A percentile compares a stretch with the other conserved stretches of the same genome.
These are phyloP conservation scores for Penicillium sp. DNA, from an alignment of 2,329 filamentous ascomycete genomes.

Conservation along the genomic window DNA sequence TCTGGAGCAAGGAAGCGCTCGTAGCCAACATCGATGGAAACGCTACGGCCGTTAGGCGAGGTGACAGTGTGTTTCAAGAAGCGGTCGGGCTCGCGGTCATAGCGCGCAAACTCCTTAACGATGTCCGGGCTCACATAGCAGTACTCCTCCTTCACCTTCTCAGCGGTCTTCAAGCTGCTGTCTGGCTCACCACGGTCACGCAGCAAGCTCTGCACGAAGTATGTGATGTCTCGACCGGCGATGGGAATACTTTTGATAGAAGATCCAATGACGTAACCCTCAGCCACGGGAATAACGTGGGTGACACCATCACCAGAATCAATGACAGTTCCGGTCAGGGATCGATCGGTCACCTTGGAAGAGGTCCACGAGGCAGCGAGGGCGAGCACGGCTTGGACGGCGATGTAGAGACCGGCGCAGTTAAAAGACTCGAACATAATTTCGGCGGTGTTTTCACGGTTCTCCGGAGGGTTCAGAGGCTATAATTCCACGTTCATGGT, in stretches of 20 bases:
- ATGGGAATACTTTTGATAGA: conserved; percentile 99
- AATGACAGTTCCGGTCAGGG: conserved; percentile 94
- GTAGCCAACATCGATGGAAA: conserved; percentile 90
- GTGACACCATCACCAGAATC: conserved; percentile 99
- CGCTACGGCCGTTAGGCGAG: conserved; percentile 79
- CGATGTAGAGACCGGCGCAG: conserved; percentile 97
- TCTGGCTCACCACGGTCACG: conserved; percentile 96
- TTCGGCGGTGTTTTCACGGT: conserved; percentile 97
- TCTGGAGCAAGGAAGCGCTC: conserved; percentile 97
- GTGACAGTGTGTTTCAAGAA: conserved; percentile 89
- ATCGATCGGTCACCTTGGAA: conserved; percentile 94
- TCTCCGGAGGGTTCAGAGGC: conserved; percentile 97
- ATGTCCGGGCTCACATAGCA: conserved; percentile 99
- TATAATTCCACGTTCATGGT: conserved; percentile 38
- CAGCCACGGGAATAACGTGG: conserved; percentile 96
- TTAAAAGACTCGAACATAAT: conserved; percentile 99
- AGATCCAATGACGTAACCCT: conserved; percentile 98
- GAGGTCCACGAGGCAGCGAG: conserved; percentile 98
- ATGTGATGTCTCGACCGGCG: conserved; percentile 95
- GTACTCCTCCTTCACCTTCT: conserved; percentile 98
- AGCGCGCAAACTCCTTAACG: conserved; percentile 95
- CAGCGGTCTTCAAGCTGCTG: conserved; percentile 93
- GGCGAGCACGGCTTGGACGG: conserved; percentile 94
- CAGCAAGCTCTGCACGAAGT: conserved; percentile 95
- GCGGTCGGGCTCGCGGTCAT: conserved; percentile 86